A percentile compares a stretch with the other conserved stretches of the same genome.
Conservation (phyloP, 441 rosid genomes). For the Bocquillonia castaneifolia region DNA sequence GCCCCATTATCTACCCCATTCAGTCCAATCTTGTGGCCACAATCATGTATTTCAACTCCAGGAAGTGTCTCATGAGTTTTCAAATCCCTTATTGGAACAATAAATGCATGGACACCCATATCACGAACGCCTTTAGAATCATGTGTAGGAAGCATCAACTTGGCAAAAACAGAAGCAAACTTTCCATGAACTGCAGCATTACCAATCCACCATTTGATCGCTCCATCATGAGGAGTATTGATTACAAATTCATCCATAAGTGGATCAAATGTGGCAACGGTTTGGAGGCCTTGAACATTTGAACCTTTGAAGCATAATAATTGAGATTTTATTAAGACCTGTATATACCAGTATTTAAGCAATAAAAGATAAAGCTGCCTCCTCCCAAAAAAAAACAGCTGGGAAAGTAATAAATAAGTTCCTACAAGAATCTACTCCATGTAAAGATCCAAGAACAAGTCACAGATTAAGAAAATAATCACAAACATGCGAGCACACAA, state of each 20-base stretch:
- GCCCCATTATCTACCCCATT: constrained; percentile 99
- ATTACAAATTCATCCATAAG: constrained; percentile 72
- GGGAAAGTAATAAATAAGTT: neutral
- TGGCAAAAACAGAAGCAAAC: constrained; percentile 94
- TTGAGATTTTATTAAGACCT: constrained; percentile 10
- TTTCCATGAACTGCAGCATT: constrained; percentile 98
- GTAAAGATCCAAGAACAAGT: neutral
- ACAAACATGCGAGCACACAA: too few relatives aligned
- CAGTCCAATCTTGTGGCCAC: constrained; percentile 91
- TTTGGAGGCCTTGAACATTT: constrained; percentile 94
- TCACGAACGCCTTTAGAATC: constrained; percentile 64
- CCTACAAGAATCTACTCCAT: neutral
- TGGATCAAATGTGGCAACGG: constrained; percentile 80
- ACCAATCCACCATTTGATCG: constrained; percentile 99
- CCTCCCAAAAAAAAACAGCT: too few relatives aligned
- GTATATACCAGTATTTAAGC: neutral
- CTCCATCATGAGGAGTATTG: constrained; percentile 87
- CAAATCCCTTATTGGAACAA: constrained; percentile 86
- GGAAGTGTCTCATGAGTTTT: constrained; percentile 76
- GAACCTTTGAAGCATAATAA: constrained; percentile 49
- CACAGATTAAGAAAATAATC: neutral
- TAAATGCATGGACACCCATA: constrained; percentile 97
- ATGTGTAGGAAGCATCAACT: constrained; percentile 72
- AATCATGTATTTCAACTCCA: constrained; percentile 84
- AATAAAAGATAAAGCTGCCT: neutral